Evolutionary conservation across 139 green algal genomes (phyloP).

Genomic region (Coelastrella sp.): DNA sequence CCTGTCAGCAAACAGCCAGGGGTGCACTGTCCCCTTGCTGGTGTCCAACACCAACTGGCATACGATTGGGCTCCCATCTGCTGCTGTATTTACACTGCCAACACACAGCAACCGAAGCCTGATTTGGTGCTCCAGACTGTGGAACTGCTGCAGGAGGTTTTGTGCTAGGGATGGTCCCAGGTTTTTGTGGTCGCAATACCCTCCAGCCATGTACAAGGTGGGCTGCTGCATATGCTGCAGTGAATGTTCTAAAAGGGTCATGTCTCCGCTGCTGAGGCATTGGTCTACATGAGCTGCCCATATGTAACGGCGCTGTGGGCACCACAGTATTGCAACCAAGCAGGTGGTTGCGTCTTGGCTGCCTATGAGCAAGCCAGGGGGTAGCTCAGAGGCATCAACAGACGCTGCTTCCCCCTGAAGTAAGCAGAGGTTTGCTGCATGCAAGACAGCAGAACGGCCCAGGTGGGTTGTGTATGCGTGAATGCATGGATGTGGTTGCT

Average conservation of each 20-base stretch:
- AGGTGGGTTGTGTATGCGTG: not conserved
- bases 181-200: not conserved
- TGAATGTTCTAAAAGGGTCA: not conserved
- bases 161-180: not conserved
- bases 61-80: constrained; percentile 7
- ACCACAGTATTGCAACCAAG: constrained; percentile 1
- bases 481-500: too few species aligned
- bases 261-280: not conserved
- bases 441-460: not conserved
- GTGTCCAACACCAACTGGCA: constrained; percentile 31
- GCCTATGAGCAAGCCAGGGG: not conserved
- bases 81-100: constrained; percentile 4
- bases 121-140: not conserved
- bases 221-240: constrained; percentile 30
- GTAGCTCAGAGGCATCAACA: not conserved
- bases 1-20: constrained; percentile 27
- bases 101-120: constrained; percentile 21
- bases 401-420: constrained; percentile 1
- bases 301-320: not conserved
- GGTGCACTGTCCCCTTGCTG: not conserved
- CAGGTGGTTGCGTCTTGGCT: constrained; percentile 38
- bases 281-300: constrained; percentile 28
- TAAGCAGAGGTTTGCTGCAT: constrained; percentile 12
- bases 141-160: constrained; percentile 17
- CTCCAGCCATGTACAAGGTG: constrained; percentile 5